Base-by-base conservation (phyloP, 495 filamentous ascomycete genomes). In the Sordaria brevicollis region DNA sequence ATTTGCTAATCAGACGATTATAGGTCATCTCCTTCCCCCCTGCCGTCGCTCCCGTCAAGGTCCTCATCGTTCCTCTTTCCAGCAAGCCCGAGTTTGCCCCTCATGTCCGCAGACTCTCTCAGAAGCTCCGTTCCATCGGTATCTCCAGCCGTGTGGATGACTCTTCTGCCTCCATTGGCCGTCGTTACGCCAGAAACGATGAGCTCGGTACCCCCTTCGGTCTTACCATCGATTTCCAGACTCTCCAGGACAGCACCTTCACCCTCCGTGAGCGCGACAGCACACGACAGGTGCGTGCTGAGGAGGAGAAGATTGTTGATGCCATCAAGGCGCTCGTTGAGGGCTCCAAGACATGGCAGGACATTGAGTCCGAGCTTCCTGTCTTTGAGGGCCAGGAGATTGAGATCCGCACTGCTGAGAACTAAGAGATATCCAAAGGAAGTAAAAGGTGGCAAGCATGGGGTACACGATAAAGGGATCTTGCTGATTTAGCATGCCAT, bases 11-110 rank as follows among this genome's bases (percentile, higher is more conserved):
- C 35, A 4, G 62, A 17, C 34, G 3, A 5, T 35, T 29, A 11
- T 67, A 89, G 85, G 88, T 92, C 13, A 84, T 93, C 67, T 93
- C 91, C 4, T 91, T 93, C 84, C 90, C 89, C 17, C 90, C 90
- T 2, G 81, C 82, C 2, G 83, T 93, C 33, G 90, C 91, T 7
- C 91, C 91, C 1, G 92, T 89, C 25, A 93, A 93, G 80, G 88
- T 92, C 65, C 86, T 93, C 66, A 85, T 93, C 65, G 90, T 92
- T 3, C 90, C 91, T 15, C 83, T 93, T 31, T 91, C 89, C 36
- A 80, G 79, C 15, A 86, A 91, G 75, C 74, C 83, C 38, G 82
- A 82, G 65, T 93, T 93, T 77, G 80, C 79, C 57, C 87, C 90
- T 2, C 78, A 86, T 11, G 77, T 90, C 66, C 78, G 82, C 25